These are phyloP conservation scores for Oryza coarctata DNA, from an alignment of 176 grass and related monocot genomes.

Conservation along the genomic window DNA sequence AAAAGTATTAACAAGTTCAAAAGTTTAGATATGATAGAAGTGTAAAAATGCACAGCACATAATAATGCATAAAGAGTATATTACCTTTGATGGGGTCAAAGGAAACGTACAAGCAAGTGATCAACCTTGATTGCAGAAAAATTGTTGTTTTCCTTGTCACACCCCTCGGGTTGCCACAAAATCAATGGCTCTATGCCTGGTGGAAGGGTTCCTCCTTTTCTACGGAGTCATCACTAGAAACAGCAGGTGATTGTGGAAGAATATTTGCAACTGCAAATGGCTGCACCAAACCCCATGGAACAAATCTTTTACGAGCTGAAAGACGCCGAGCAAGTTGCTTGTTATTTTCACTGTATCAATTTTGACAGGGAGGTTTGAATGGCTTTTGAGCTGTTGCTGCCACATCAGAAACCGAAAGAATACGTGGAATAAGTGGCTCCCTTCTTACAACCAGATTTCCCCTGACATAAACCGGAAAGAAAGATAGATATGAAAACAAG, in stretches of 20 bases:
- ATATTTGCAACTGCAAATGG: conserved; percentile 53
- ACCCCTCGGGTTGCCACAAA: conserved; percentile 70
- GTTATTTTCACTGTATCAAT: conserved; percentile 65
- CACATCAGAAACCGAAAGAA: conserved; percentile 89
- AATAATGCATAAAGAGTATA: conserved; percentile 29
- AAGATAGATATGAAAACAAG: conserved; percentile 35
- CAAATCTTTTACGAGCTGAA: conserved; percentile 84
- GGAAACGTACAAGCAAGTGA: conserved; percentile 73
- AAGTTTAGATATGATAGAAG: background rate
- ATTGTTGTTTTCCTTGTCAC: conserved; percentile 62
- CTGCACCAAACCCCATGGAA: conserved; percentile 69
- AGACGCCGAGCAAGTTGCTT: conserved; percentile 75
- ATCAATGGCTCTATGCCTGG: conserved; percentile 88
- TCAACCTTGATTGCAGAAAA: conserved; percentile 66
- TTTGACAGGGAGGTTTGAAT: conserved; percentile 82
- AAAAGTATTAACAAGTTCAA: background rate
- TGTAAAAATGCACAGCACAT: conserved; percentile 13
- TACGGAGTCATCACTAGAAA: conserved; percentile 44
- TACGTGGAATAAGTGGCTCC: conserved; percentile 85
- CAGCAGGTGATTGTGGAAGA: conserved; percentile 40
- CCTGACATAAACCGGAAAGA: conserved; percentile 49
- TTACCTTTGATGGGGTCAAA: conserved; percentile 94
- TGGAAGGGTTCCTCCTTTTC: conserved; percentile 72
- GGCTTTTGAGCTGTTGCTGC: conserved; percentile 81
- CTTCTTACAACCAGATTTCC: conserved; percentile 82